Conservation (phyloP, 257 asterid species). For the Verbascum thapsus region DNA sequence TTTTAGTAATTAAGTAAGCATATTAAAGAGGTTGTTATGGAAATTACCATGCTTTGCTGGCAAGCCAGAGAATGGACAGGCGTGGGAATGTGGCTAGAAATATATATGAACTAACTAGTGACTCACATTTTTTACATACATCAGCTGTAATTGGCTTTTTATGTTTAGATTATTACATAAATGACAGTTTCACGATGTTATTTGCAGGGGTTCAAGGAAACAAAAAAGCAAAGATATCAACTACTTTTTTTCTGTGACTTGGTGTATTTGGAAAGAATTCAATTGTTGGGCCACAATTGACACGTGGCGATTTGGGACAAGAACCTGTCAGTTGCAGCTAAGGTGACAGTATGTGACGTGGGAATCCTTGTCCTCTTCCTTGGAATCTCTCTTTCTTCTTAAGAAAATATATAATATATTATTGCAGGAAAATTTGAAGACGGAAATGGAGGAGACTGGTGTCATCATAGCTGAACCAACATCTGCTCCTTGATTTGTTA, state of each 20-base stretch:
- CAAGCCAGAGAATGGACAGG: background rate
- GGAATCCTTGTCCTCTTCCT: too few species aligned
- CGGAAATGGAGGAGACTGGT: slow-evolving; percentile 18
- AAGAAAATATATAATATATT: slow-evolving; percentile 1
- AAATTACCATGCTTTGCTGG: slow-evolving; percentile 14
- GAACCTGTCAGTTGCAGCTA: too few species aligned
- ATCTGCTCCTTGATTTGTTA: slow-evolving; percentile 10
- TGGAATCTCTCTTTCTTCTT: background rate
- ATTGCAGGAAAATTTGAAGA: slow-evolving; percentile 12
- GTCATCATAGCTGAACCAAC: slow-evolving; percentile 24
- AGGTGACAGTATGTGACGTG: too few species aligned
- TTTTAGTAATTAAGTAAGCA: too few species aligned
- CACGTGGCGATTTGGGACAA: too few species aligned
- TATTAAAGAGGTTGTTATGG: background rate
- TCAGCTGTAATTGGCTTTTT: slow-evolving; percentile 8
- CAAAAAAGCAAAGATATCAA: too few species aligned
- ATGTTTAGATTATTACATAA: background rate
- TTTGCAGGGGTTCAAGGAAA: too few species aligned
- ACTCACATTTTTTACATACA: background rate
- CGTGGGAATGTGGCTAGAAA: background rate
- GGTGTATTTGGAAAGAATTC: too few species aligned
- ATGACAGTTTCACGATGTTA: background rate
- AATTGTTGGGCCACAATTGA: too few species aligned
- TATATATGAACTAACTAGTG: background rate
- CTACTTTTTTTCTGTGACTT: too few species aligned